phyloP scores from a whole-genome alignment of 1,139 yeast genomes.

The Debaryomyces psychrophilus region DNA sequence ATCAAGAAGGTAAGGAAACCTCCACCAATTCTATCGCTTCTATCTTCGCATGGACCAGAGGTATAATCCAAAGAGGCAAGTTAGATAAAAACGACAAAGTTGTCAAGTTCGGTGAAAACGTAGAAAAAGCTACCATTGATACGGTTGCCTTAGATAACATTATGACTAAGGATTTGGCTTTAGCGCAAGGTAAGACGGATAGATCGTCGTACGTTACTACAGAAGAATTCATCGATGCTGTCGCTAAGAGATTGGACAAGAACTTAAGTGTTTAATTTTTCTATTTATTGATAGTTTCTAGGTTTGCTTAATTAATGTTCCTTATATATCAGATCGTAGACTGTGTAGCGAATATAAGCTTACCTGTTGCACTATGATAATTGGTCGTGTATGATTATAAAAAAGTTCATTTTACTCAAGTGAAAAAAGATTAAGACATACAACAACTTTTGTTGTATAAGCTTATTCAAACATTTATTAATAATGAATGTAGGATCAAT shows the following conservation, averaged over 20 bases:
- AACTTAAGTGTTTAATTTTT: conserved; percentile 24
- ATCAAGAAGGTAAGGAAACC: conserved; percentile 94
- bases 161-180: conserved; percentile 95
- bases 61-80: conserved; percentile 87
- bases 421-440: not conserved
- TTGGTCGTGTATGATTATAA: conserved; percentile 2
- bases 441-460: not conserved
- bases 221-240: conserved; percentile 87
- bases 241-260: conserved; percentile 44
- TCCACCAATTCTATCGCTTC: conserved; percentile 99
- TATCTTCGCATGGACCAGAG: conserved; percentile 95
- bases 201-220: conserved; percentile 83
- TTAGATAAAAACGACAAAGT: conserved; percentile 86
- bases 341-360: not conserved
- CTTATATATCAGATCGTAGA: not conserved
- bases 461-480: not conserved
- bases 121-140: conserved; percentile 83
- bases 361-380: not conserved
- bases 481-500: conserved; percentile 53
- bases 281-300: not conserved
- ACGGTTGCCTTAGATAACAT: conserved; percentile 83
- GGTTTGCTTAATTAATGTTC: not conserved
- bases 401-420: not conserved
- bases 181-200: conserved; percentile 83
- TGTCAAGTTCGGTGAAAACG: conserved; percentile 69